Evolutionary conservation across 345 rosid genomes (phyloP), one percentile per base, ranked within the genome.

Genomic region (Cardamine occulta): DNA sequence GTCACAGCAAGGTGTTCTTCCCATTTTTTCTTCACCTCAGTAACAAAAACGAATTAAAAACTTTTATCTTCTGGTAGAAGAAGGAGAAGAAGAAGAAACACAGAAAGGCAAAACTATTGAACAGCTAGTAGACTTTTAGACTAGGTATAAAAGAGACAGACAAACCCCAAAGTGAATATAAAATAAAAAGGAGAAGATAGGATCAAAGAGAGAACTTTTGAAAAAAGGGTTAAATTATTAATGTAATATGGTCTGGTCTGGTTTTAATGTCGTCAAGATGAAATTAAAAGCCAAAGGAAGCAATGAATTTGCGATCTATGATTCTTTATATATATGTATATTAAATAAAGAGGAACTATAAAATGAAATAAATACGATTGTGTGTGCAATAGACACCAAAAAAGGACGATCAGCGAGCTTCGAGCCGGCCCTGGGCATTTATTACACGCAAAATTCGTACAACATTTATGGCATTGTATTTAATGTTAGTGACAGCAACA

Each of bases 1-100:
- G 57, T 88, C 96, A 82, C 97, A 91, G 65, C 93, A 87, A 8
- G 97, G 96, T 24, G 88, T 86, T 84, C 95, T 91, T 44, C 97
- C 97, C 98, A 94, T 93, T 64, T 44, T 35, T 17, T 11, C 51
- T 56, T 70, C 29, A 51, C 34, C 52, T n/a, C 49, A 63, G 76
- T 64, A 76, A 57, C 66, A 44, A 65, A 45, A 7, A 34, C 15
- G 39, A 47, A 37, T 61, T 12, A 32, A 44, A 66, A 12, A 26
- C 60, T 17, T 45, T 17, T 5, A 21, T 42, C 31, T 63, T 51
- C 10, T 12, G 34, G 11, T 10, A 48, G 72, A 63, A 26, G 40
- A 35, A 35, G 40, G 8, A 35, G 40, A 35, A 35, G 40, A 35
- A 32, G 39, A 35, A 35, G 28, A 31, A 35, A 35, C 64, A 37